Percentiles rank a stretch among this genome's conserved stretches.
Conservation (phyloP, 2,329 filamentous ascomycete species). For the Fusarium piperis region DNA sequence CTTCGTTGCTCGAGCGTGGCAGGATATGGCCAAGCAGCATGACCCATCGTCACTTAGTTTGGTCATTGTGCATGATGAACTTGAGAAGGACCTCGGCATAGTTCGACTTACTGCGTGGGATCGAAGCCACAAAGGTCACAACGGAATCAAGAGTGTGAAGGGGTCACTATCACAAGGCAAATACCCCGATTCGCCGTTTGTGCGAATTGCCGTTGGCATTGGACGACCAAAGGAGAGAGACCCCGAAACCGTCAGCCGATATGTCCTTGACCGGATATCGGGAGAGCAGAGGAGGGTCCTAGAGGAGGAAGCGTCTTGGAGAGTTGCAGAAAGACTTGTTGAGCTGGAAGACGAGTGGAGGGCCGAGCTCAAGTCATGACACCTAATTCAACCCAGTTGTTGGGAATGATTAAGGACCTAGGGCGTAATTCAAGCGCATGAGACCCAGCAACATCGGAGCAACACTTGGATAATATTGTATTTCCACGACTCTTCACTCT, state of each 20-base stretch:
- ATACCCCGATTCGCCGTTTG: slow-evolving; percentile 56
- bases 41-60: slow-evolving; percentile 57
- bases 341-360: slow-evolving; percentile 56
- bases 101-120: slow-evolving; percentile 72
- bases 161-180: slow-evolving; percentile 55
- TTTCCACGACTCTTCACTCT: not conserved
- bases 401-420: not conserved
- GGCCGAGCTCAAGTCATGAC: slow-evolving; percentile 34
- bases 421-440: not conserved
- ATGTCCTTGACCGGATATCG: slow-evolving; percentile 79
- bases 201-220: slow-evolving; percentile 83
- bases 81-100: slow-evolving; percentile 77
- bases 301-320: slow-evolving; percentile 60
- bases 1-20: slow-evolving; percentile 74
- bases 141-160: slow-evolving; percentile 76
- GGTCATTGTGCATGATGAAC: slow-evolving; percentile 88
- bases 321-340: slow-evolving; percentile 61
- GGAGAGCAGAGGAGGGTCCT: slow-evolving; percentile 60
- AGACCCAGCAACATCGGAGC: not conserved
- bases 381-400: not conserved
- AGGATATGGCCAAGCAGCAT: slow-evolving; percentile 58
- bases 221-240: slow-evolving; percentile 80
- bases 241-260: slow-evolving; percentile 72
- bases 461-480: not conserved
- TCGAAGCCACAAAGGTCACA: slow-evolving; percentile 75